These are phyloP conservation scores for Monosporascus sp. DNA, from an alignment of 2,329 filamentous ascomycete species.

Conservation along the genomic window DNA sequence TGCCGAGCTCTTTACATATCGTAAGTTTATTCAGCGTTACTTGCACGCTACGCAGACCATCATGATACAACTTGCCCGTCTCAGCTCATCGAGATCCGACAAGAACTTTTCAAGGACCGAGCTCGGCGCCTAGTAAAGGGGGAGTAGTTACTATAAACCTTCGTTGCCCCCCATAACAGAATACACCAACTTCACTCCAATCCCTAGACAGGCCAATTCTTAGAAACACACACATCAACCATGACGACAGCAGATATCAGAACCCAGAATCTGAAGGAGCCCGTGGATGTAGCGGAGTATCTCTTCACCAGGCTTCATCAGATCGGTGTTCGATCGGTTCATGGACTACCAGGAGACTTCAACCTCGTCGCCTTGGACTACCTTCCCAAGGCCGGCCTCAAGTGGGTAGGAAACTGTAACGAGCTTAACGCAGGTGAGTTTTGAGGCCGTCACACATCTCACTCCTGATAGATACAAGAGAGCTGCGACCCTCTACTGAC, in stretches of 20 bases:
- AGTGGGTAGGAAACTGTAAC: constrained; percentile 66
- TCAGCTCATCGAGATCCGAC: no score
- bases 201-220: background rate
- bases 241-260: constrained; percentile 33
- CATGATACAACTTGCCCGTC: background rate
- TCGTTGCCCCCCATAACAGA: background rate
- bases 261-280: constrained; percentile 39
- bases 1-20: background rate
- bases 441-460: constrained; percentile 1
- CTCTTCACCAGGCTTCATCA: constrained; percentile 61
- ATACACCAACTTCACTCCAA: background rate
- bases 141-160: background rate
- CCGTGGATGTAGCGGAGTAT: constrained; percentile 60
- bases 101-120: background rate
- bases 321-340: constrained; percentile 59
- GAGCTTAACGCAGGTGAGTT: constrained; percentile 66
- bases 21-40: background rate
- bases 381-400: constrained; percentile 50
- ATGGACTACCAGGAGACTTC: constrained; percentile 69
- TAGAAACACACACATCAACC: background rate
- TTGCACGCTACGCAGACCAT: background rate
- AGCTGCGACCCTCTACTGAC: background rate
- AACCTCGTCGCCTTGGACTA: constrained; percentile 67
- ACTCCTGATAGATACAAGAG: background rate
- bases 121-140: background rate